Conservation (phyloP, 2,329 filamentous ascomycete species). For the Camillea tinctor region DNA sequence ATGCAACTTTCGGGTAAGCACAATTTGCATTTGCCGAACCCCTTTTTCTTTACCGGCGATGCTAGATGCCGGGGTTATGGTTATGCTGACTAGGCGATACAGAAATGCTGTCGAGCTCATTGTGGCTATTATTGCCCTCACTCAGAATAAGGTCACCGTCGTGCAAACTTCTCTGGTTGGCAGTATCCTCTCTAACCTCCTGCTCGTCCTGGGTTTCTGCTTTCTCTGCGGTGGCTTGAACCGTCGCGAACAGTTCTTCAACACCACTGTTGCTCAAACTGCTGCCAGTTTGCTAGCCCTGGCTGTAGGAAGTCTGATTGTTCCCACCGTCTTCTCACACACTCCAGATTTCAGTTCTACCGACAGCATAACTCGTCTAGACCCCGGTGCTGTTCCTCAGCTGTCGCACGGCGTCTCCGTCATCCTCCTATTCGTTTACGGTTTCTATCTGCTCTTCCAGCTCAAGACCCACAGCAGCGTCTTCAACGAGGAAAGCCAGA, state of each 20-base stretch:
- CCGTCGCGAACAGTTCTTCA: constrained; percentile 82
- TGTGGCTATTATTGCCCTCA: constrained; percentile 79
- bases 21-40: too few species aligned
- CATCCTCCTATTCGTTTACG: constrained; percentile 82
- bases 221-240: constrained; percentile 86
- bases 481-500: constrained; percentile 78
- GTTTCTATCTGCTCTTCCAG: constrained; percentile 84
- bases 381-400: constrained; percentile 59
- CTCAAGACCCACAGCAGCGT: constrained; percentile 79
- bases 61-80: too few species aligned
- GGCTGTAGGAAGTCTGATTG: constrained; percentile 78
- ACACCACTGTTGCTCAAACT: constrained; percentile 87
- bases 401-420: constrained; percentile 73
- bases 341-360: constrained; percentile 39
- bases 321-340: constrained; percentile 81
- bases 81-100: constrained; percentile 8
- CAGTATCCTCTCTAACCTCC: constrained; percentile 85
- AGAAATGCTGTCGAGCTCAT: constrained; percentile 87
- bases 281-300: constrained; percentile 78
- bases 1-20: constrained; percentile 79
- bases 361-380: constrained; percentile 38
- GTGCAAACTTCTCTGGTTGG: constrained; percentile 92
- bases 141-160: constrained; percentile 72
- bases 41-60: background rate
- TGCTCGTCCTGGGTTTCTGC: constrained; percentile 87